Base-by-base conservation (phyloP, 805 yeast genomes). In the Metschnikowia bowlesiae region DNA sequence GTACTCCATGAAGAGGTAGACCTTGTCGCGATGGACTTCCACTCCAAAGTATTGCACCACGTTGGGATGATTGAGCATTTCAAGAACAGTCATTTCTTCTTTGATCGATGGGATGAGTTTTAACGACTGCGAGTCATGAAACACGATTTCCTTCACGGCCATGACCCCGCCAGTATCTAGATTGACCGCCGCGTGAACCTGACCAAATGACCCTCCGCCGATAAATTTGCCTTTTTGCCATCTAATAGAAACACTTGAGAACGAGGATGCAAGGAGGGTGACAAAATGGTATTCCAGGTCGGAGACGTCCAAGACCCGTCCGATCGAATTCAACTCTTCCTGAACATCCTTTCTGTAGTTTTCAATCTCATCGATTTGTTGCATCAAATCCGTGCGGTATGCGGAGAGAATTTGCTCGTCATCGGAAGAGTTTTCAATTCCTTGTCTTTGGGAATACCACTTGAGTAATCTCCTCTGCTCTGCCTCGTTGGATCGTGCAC, bases 21-120 rank as follows among this genome's bases (percentile, higher is more conserved):
- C 97, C 55, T 88, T 82, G 66, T 94, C 98, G 48, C 97, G 79
- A 67, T 94, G 98, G 6, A 94, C 97, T 66, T 94, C 98, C 35
- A 94, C 97, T 46, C 99, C 99, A 62, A 83, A 91, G 65, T 92
- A 94, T 64, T 91, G 97, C 6, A 94, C 98, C 58, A 94, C 87
- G 63, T 94, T 94, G 8, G 98, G 98, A 69, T 94, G 99, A 54
- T 90, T 87, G 53, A 94, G 74, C 86, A 90, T 88, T 69, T 94
- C 98, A 59, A 94, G 70, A 1, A 92, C 97, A 0, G 95, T 86
- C 97, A 94, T 92, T 64, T 94, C 99, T 58, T 91, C 97, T 64
- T 89, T 89, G 56, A 94, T 89, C 2, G 89, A 82, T 36, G 95
- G 94, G 53, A 91, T 82, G 48, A 85, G 85, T 59, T 87, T 82